Evolutionary conservation across 2,329 filamentous ascomycete species (phyloP), one percentile per base, ranked within the genome.

Genomic region (Cladosporium halotolerans): DNA sequence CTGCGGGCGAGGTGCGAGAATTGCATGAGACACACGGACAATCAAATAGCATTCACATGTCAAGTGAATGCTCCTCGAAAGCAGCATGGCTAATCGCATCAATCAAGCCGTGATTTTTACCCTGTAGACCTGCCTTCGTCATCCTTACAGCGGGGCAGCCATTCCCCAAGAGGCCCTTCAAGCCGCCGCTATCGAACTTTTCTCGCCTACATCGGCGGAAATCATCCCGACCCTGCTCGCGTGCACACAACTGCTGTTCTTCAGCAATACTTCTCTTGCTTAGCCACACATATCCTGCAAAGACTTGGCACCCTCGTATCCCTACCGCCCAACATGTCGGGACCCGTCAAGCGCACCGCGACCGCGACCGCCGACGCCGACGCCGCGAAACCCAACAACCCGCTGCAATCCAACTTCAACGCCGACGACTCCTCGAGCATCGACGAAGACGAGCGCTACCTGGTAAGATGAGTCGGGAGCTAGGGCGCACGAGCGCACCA

Each of bases 361-460:
- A 28, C 23, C 7, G 36, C 36, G 9, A 43, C 56, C 23, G 43
- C 55, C 32, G 56, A 47, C 49, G 49, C 41, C 53, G 54, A 59
- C 47, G 52, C 58, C 42, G 43, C 62, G 32, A 53, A 56, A 39
- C 64, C 66, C 11, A 62, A 61, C 44, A 69, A 68, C 55, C 58
- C 61, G 34, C 60, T 68, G 23, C 66, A 69, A 50, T 62, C 63
- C 58, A 62, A 68, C 57, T 65, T 68, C 58, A 57, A 60, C 49
- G 54, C 54, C 55, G 53, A 52, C 39, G 57, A 62, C 45, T 61
- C 62, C 42, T 60, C 55, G 36, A 69, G 62, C 62, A 63, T 68
- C 53, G 66, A 69, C 56, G 54, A 62, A 14, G 67, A 70, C 52
- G 67, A 70, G 48, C 65, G 63, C 40, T 68, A 67, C 57, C 54